Conservation (phyloP, 192 early-diverging fungal genomes). For the Coemansia biformis region DNA sequence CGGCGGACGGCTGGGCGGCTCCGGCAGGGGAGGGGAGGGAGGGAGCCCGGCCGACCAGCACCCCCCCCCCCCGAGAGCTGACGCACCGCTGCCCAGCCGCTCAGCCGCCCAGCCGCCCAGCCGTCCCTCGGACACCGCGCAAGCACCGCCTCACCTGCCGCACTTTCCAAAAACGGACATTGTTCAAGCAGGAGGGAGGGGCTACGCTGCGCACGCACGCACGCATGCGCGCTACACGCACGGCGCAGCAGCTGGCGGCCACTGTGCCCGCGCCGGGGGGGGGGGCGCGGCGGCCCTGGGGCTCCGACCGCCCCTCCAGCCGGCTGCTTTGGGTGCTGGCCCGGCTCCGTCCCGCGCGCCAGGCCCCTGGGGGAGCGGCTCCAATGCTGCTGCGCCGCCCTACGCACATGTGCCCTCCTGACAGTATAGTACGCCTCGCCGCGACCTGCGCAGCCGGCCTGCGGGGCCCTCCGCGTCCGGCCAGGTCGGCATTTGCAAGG, state of each 20-base stretch:
- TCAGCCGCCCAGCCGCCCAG: too few relatives aligned
- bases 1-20: background rate
- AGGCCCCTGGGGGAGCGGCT: background rate
- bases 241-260: conserved; percentile 13
- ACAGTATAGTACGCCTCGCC: conserved; percentile 1
- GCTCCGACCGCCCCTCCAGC: background rate
- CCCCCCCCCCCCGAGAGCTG: conserved; percentile 14
- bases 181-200: conserved; percentile 18
- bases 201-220: conserved; percentile 21
- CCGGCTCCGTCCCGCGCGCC: background rate
- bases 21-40: conserved; percentile 6
- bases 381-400: background rate
- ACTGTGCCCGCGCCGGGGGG: background rate
- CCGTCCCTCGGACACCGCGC: conserved; percentile 19
- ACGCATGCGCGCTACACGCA: conserved; percentile 25
- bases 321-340: conserved; percentile 3
- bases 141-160: conserved; percentile 12
- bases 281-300: too few relatives aligned
- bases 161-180: conserved; percentile 15
- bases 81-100: too few relatives aligned
- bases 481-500: too few relatives aligned
- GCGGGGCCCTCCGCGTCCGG: too few relatives aligned
- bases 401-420: background rate
- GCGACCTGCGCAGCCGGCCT: too few relatives aligned
- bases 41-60: background rate